Evolutionary conservation across 768 basidiomycete genomes (phyloP), one percentile per base, ranked within the genome.

Genomic region (Psilocybe subaeruginosa): DNA sequence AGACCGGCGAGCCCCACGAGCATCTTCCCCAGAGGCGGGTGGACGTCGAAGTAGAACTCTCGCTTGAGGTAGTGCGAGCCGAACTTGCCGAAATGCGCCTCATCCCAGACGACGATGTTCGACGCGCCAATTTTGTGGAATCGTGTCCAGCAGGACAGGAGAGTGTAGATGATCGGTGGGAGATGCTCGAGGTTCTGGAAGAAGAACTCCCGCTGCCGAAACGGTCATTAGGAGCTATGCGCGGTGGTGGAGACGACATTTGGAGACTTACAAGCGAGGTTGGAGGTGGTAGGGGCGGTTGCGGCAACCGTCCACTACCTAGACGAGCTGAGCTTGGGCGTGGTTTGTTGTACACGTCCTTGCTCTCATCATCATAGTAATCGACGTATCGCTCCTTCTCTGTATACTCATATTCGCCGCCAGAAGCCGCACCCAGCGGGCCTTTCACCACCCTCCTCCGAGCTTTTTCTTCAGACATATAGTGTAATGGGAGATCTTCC

Each of bases 1-100:
- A 95, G 80, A 19, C 97, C 97, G 3, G 90, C 95, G 19, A 99
- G 82, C 8, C 95, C 97, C 62, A 99, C 97, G 58, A 99, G 84
- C 95, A 99, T 99, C 82, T 99, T 99, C 3, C 97, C 97, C 45
- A 99, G 82, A 0, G 97, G 97, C 4, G 97, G 97, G 69, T 99
- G 97, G 29, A 99, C 97, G 70, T 99, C 97, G 73, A 99, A 99
- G 81, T 98, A 99, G 77, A 99, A 99, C 74, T 97, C 95, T 70
- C 95, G 92, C 76, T 98, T 97, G 76, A 99, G 88, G 76, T 99
- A 99, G 76, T 98, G 91, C 54, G 93, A 93, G 54, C 94, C 97
- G 76, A 99, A 99, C 78, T 99, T 99, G 67, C 97, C 97, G 76
- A 99, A 99, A 76, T 99, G 97, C 41, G 97, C 97, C 80, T 99